Evolutionary conservation across 2,329 filamentous ascomycete genomes (phyloP).

Genomic region (Cryphonectria nitschkei): DNA sequence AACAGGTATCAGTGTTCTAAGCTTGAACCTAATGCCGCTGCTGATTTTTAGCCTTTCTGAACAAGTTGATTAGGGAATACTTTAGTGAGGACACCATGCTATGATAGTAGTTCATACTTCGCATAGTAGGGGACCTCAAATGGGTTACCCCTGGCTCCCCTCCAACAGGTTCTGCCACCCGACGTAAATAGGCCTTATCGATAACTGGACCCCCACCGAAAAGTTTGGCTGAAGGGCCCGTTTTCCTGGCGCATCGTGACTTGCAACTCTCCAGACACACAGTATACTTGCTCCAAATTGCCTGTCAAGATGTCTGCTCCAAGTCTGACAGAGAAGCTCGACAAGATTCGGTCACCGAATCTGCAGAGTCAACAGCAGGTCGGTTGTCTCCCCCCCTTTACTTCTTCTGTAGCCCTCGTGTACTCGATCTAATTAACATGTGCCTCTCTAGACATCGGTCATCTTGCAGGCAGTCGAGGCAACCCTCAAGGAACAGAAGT

Average conservation of each 20-base stretch:
- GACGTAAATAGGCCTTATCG: slow-evolving; percentile 18
- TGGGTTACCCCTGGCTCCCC: background rate
- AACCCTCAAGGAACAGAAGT: slow-evolving; percentile 86
- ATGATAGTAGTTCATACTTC: background rate
- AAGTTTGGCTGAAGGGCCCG: slow-evolving; percentile 19
- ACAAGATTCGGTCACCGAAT: slow-evolving; percentile 96
- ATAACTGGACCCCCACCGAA: slow-evolving; percentile 28
- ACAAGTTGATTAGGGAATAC: background rate
- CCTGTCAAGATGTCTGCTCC: slow-evolving; percentile 50
- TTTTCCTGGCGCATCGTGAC: slow-evolving; percentile 11
- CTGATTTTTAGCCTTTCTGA: background rate
- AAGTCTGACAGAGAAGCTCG: slow-evolving; percentile 82
- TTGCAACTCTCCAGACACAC: slow-evolving; percentile 1
- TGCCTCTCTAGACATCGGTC: slow-evolving; percentile 68
- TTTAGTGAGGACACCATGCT: background rate
- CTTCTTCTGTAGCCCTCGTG: slow-evolving; percentile 26
- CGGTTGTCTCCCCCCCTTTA: slow-evolving; percentile 36
- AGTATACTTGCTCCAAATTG: background rate
- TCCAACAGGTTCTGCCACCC: background rate
- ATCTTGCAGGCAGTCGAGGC: slow-evolving; percentile 91
- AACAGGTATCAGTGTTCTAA: background rate
- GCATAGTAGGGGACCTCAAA: background rate
- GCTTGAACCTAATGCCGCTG: background rate
- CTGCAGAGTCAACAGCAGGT: slow-evolving; percentile 95
- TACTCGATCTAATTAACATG: slow-evolving; percentile 33